Conservation (phyloP, 805 yeast species). For the Scheffersomyces spartinae region DNA sequence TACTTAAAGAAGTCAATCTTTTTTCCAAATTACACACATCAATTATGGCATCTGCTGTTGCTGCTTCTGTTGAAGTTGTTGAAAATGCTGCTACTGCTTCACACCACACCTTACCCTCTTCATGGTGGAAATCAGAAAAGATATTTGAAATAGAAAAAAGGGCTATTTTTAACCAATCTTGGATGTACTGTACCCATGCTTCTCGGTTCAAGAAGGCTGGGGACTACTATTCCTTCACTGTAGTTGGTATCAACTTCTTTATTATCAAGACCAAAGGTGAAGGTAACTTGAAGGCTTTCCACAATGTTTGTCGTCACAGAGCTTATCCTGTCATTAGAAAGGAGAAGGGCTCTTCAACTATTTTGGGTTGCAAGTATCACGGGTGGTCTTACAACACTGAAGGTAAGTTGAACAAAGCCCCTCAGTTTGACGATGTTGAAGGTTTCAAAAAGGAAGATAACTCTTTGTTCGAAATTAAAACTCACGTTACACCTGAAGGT, state of each 20-base stretch:
- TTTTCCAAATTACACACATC: no score
- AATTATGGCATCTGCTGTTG: constrained; percentile 12
- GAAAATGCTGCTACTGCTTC: constrained; percentile 16
- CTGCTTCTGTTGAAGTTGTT: constrained; percentile 3
- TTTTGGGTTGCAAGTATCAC: constrained; percentile 51
- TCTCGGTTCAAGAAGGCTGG: constrained; percentile 47
- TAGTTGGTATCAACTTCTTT: constrained; percentile 45
- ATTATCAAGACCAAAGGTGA: constrained; percentile 38
- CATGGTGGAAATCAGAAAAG: constrained; percentile 55
- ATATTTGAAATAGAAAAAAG: constrained; percentile 48
- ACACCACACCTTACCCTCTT: constrained; percentile 47
- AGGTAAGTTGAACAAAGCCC: constrained; percentile 48
- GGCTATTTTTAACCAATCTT: constrained; percentile 43
- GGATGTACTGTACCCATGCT: constrained; percentile 43
- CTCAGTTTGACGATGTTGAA: constrained; percentile 47
- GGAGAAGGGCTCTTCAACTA: constrained; percentile 45
- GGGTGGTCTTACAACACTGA: constrained; percentile 60
- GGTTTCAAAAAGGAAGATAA: constrained; percentile 47
- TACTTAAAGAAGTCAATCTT: no score
- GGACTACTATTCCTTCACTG: constrained; percentile 39
- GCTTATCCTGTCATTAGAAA: constrained; percentile 53
- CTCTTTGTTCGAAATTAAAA: constrained; percentile 41
- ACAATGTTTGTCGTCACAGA: constrained; percentile 54
- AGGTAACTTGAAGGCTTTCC: constrained; percentile 47
- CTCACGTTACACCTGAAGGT: constrained; percentile 46